These are phyloP conservation scores for Trapa bicornis DNA, from an alignment of 345 rosid species.

Conservation along the genomic window DNA sequence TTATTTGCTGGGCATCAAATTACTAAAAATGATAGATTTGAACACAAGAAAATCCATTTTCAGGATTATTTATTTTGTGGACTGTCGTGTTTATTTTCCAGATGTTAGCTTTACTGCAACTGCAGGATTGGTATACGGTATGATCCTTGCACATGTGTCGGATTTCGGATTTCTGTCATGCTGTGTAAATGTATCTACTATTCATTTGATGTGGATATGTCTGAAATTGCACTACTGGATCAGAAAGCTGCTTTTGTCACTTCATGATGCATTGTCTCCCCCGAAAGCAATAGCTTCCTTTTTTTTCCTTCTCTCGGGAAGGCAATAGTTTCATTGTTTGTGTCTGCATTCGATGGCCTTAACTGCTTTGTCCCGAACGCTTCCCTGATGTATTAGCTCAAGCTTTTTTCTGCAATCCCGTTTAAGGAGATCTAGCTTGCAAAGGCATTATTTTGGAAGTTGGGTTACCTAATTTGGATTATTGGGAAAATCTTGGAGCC, in stretches of 20 bases:
- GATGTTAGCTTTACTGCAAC: not conserved
- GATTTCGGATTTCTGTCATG: not conserved
- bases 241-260: not conserved
- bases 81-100: not conserved
- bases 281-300: not conserved
- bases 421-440: not conserved
- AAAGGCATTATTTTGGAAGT: not conserved
- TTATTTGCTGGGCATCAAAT: not conserved
- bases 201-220: not conserved
- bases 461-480: not conserved
- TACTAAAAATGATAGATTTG: not conserved
- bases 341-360: not conserved
- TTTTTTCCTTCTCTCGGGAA: not conserved
- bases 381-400: not conserved
- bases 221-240: not conserved
- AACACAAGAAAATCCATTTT: not conserved
- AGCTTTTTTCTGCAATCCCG: not conserved
- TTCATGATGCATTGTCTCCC: not conserved
- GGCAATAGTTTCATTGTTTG: not conserved
- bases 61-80: not conserved
- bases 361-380: not conserved
- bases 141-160: not conserved
- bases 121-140: not conserved
- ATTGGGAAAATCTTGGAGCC: not conserved
- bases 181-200: not conserved